Evolutionary conservation across 305 asterid species (phyloP).

Genomic region (Ruellia speciosa): DNA sequence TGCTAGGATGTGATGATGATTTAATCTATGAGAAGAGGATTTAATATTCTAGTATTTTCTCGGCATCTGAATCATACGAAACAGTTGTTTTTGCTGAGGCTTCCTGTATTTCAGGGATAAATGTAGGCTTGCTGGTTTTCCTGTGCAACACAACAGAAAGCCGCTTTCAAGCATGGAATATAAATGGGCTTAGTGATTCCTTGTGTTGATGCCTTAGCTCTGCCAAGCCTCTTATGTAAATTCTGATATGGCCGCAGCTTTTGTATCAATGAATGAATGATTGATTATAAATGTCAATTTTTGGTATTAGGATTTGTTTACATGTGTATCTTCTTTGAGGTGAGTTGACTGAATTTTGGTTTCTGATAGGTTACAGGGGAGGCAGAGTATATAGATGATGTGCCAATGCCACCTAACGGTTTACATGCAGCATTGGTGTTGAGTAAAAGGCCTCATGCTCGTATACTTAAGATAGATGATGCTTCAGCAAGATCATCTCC

Average conservation of each 20-base stretch:
- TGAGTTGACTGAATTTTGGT: conserved; percentile 16
- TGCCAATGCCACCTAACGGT: conserved; percentile 74
- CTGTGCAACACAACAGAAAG: too few relatives aligned
- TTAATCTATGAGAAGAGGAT: too few relatives aligned
- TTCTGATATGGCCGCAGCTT: neutral
- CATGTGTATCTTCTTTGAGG: conserved; percentile 7
- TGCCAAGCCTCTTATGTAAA: too few relatives aligned
- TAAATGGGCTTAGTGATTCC: too few relatives aligned
- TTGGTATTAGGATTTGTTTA: neutral
- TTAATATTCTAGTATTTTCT: too few relatives aligned
- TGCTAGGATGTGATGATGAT: too few relatives aligned
- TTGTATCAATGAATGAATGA: neutral
- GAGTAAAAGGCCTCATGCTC: conserved; percentile 92
- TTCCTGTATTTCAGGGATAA: too few relatives aligned
- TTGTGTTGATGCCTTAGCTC: too few relatives aligned
- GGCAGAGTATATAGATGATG: conserved; percentile 95
- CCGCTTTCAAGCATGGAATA: too few relatives aligned
- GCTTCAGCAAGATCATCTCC: conserved; percentile 58
- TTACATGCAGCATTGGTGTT: conserved; percentile 70
- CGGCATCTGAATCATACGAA: too few relatives aligned
- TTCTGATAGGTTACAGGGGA: conserved; percentile 81
- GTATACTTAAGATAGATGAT: conserved; percentile 64
- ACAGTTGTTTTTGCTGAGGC: too few relatives aligned
- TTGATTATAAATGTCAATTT: conserved; percentile 5
- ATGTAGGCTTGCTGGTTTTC: too few relatives aligned